These are phyloP conservation scores for Fonsecaea nubica DNA, from an alignment of 2,329 filamentous ascomycete species.

Conservation along the genomic window DNA sequence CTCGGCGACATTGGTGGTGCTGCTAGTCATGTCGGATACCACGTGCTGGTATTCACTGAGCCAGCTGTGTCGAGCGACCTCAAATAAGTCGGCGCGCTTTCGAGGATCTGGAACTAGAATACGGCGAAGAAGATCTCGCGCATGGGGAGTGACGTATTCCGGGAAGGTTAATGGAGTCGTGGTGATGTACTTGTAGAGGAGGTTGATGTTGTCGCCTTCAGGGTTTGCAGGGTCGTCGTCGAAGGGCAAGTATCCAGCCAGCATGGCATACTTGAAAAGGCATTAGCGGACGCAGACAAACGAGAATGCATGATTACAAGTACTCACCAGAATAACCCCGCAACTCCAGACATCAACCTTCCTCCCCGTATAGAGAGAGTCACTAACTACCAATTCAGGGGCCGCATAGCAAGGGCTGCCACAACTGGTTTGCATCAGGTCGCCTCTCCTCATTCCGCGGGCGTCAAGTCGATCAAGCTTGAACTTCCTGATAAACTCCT, in stretches of 20 bases:
- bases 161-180: conserved; percentile 96
- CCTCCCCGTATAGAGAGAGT: conserved; percentile 93
- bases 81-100: conserved; percentile 93
- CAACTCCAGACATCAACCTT: conserved; percentile 99
- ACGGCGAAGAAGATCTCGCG: conserved; percentile 85
- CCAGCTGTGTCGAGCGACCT: conserved; percentile 98
- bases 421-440: conserved; percentile 98
- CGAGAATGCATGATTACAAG: conserved; percentile 2
- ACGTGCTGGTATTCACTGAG: conserved; percentile 96
- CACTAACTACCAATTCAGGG: conserved; percentile 94
- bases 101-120: conserved; percentile 95
- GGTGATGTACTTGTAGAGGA: conserved; percentile 99
- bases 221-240: conserved; percentile 98
- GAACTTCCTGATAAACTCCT: conserved; percentile 84
- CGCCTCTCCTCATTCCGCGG: conserved; percentile 80
- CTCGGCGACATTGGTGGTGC: conserved; percentile 83
- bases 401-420: conserved; percentile 98
- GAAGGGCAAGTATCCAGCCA: conserved; percentile 95
- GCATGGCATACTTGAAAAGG: conserved; percentile 83
- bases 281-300: conserved; percentile 23
- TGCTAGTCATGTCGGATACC: conserved; percentile 95
- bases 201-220: conserved; percentile 98
- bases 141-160: conserved; percentile 97
- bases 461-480: conserved; percentile 80
- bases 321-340: conserved; percentile 90